These are phyloP conservation scores for Capronia coronata DNA, from an alignment of 2,329 filamentous ascomycete species.

Conservation along the genomic window DNA sequence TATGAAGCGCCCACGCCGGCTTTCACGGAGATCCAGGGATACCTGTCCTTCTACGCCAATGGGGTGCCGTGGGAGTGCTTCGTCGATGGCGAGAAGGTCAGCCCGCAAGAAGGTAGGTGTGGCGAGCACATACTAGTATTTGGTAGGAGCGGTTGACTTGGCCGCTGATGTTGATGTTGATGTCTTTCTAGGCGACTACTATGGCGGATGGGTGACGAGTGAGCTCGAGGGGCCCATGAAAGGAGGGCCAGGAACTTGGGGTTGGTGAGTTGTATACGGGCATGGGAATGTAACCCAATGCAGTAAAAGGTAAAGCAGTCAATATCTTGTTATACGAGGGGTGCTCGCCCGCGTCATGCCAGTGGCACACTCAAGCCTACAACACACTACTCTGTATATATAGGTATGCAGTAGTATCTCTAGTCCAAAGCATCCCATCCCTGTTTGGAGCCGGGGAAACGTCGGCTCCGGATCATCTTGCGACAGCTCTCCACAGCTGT, in stretches of 20 bases:
- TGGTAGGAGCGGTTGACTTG: neutral
- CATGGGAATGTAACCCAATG: no score
- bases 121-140: no score
- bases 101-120: constrained; percentile 31
- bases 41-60: constrained; percentile 55
- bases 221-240: constrained; percentile 52
- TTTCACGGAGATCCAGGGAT: constrained; percentile 50
- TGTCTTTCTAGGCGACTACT: constrained; percentile 46
- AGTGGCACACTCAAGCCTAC: no score
- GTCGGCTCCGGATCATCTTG: no score
- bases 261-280: constrained; percentile 28
- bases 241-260: constrained; percentile 39
- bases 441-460: no score
- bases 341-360: no score
- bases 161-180: neutral
- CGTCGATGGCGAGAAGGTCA: constrained; percentile 55
- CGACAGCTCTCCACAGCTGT: no score
- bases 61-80: constrained; percentile 53
- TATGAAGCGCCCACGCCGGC: constrained; percentile 50
- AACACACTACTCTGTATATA: no score
- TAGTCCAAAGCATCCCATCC: no score
- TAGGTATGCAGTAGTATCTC: no score
- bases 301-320: no score
- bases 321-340: no score
- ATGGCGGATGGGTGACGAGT: constrained; percentile 58